phyloP scores from a whole-genome alignment of 495 filamentous ascomycete species.

The Elaphomyces granulatus region DNA sequence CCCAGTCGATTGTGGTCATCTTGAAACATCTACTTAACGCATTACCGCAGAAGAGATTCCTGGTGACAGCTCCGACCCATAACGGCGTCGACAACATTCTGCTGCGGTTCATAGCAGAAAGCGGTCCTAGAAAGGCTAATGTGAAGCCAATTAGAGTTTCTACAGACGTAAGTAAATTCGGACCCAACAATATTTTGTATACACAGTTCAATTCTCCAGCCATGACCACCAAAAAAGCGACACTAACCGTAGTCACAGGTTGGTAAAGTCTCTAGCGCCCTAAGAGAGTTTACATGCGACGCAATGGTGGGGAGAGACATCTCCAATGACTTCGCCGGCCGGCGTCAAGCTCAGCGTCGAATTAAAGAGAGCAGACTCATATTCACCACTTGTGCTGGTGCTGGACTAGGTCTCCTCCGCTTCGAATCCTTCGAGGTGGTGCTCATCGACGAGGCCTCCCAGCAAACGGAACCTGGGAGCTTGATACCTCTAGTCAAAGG shows the following conservation, averaged over 20 bases:
- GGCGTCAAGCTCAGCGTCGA: slow-evolving; percentile 24
- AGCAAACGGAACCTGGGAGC: slow-evolving; percentile 34
- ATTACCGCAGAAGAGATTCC: slow-evolving; percentile 17
- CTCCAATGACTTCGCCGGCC: slow-evolving; percentile 7
- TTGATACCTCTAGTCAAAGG: slow-evolving; percentile 37
- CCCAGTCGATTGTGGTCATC: slow-evolving; percentile 34
- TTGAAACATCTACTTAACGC: slow-evolving; percentile 21
- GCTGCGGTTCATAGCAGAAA: slow-evolving; percentile 22
- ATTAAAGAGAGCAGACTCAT: slow-evolving; percentile 26
- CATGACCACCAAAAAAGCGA: too few species aligned
- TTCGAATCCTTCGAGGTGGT: slow-evolving; percentile 30
- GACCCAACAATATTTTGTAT: neutral
- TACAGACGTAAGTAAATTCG: neutral
- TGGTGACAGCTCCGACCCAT: slow-evolving; percentile 37
- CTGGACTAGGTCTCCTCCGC: slow-evolving; percentile 33
- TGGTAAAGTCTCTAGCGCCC: slow-evolving; percentile 28
- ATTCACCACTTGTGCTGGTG: slow-evolving; percentile 38
- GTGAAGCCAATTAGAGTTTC: neutral
- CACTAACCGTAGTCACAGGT: slow-evolving; percentile 14
- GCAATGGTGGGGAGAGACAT: slow-evolving; percentile 35
- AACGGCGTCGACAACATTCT: slow-evolving; percentile 40
- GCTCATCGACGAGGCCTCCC: slow-evolving; percentile 39
- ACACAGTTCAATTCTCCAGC: too few species aligned
- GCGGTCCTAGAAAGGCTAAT: neutral
- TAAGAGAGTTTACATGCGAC: slow-evolving; percentile 32